Evolutionary conservation across 2,329 filamentous ascomycete genomes (phyloP).

Genomic region (Fusarium redolens): DNA sequence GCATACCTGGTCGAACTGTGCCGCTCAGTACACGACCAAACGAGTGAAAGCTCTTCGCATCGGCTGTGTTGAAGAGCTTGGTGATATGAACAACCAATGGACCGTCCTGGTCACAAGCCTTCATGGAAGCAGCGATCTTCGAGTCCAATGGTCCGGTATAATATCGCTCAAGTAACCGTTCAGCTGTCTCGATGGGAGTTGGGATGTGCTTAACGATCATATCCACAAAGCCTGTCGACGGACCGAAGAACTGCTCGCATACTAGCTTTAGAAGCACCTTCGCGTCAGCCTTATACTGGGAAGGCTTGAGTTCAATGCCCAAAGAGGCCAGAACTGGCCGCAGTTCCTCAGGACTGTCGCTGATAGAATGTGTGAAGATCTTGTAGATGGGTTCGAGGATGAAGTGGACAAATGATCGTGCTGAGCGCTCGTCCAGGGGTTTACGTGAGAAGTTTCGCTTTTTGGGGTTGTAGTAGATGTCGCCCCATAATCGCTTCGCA

Average conservation of each 20-base stretch:
- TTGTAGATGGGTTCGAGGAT: conserved; percentile 98
- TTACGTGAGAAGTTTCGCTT: conserved; percentile 94
- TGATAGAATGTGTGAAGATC: conserved; percentile 93
- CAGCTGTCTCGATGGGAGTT: conserved; percentile 82
- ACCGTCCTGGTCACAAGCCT: conserved; percentile 85
- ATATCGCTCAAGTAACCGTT: conserved; percentile 82
- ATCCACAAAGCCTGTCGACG: conserved; percentile 90
- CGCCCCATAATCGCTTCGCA: conserved; percentile 88
- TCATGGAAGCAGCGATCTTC: conserved; percentile 83
- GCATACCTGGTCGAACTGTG: conserved; percentile 81
- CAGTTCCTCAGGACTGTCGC: conserved; percentile 86
- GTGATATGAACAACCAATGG: conserved; percentile 92
- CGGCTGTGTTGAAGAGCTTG: conserved; percentile 89
- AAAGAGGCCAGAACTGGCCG: conserved; percentile 81
- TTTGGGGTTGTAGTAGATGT: conserved; percentile 93
- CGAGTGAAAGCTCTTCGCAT: conserved; percentile 91
- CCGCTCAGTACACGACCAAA: conserved; percentile 95
- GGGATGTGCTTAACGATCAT: conserved; percentile 93
- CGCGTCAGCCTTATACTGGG: conserved; percentile 90
- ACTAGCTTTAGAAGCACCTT: conserved; percentile 89
- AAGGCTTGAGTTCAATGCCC: conserved; percentile 89
- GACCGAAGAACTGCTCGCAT: conserved; percentile 95
- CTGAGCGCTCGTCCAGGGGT: conserved; percentile 80
- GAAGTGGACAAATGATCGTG: conserved; percentile 92
- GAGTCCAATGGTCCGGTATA: conserved; percentile 92